These are phyloP conservation scores for Dioszegia hungarica DNA, from an alignment of 768 basidiomycete genomes.

Conservation along the genomic window DNA sequence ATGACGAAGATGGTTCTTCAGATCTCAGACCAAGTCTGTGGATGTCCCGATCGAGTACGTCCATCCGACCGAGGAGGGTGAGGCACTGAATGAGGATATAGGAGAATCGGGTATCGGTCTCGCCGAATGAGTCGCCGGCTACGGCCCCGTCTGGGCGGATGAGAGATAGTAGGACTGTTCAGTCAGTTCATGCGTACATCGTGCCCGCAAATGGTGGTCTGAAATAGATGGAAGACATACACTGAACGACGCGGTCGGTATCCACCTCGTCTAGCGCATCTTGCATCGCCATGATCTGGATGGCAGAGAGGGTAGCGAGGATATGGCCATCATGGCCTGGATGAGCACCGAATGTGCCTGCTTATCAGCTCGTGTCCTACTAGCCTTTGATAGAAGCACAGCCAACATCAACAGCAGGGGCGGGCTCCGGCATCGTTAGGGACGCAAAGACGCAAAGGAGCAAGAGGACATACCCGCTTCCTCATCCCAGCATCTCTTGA, in stretches of 20 bases:
- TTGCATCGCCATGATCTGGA: slow-evolving; percentile 85
- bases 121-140: slow-evolving; percentile 85
- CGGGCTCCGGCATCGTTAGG: too few relatives aligned
- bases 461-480: slow-evolving; percentile 60
- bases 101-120: slow-evolving; percentile 82
- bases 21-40: too few relatives aligned
- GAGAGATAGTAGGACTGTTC: slow-evolving; percentile 70
- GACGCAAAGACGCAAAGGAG: too few relatives aligned
- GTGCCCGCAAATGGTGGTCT: background rate
- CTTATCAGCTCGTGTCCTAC: background rate
- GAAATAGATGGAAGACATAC: slow-evolving; percentile 53
- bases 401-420: background rate
- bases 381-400: too few relatives aligned
- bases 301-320: slow-evolving; percentile 77
- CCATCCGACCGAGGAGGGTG: slow-evolving; percentile 70
- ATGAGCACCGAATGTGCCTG: slow-evolving; percentile 87
- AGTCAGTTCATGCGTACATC: background rate
- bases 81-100: slow-evolving; percentile 82
- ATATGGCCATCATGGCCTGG: slow-evolving; percentile 91
- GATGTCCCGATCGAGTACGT: slow-evolving; percentile 57
- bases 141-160: slow-evolving; percentile 78
- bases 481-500: slow-evolving; percentile 93
- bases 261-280: slow-evolving; percentile 71
- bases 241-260: slow-evolving; percentile 63
- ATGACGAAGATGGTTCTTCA: too few relatives aligned